Conservation (phyloP, 2,329 filamentous ascomycete species). For the Verticillium isaacii region DNA sequence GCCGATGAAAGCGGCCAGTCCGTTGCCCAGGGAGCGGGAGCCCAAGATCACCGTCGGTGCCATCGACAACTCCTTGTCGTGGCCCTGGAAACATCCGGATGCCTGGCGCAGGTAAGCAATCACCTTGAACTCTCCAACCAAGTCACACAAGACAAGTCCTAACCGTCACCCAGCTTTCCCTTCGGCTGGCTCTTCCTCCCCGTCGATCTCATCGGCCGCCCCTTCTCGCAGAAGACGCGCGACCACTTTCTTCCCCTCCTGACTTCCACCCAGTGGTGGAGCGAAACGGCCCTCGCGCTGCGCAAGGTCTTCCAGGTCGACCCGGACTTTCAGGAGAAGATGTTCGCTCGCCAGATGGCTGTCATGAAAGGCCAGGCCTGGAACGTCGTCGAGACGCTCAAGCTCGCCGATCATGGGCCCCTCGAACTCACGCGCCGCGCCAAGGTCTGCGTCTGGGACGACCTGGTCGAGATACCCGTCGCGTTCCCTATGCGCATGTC, state of each 20-base stretch:
- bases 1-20: slow-evolving; percentile 73
- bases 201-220: slow-evolving; percentile 90
- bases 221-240: slow-evolving; percentile 89
- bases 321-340: slow-evolving; percentile 93
- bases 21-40: slow-evolving; percentile 36
- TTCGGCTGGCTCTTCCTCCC: slow-evolving; percentile 98
- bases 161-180: slow-evolving; percentile 66
- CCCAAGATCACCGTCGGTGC: slow-evolving; percentile 76
- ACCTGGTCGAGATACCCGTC: slow-evolving; percentile 91
- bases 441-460: slow-evolving; percentile 96
- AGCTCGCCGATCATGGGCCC: slow-evolving; percentile 86
- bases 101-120: slow-evolving; percentile 59
- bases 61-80: slow-evolving; percentile 96
- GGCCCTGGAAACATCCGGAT: slow-evolving; percentile 99
- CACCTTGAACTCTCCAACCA: neutral
- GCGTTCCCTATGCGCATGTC: slow-evolving; percentile 88
- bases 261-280: slow-evolving; percentile 96
- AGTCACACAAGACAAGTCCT: slow-evolving; percentile 11
- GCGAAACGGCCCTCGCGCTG: slow-evolving; percentile 82
- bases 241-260: slow-evolving; percentile 94
- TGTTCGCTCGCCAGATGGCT: slow-evolving; percentile 97
- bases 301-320: slow-evolving; percentile 87
- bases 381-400: slow-evolving; percentile 98
- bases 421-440: slow-evolving; percentile 86
- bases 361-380: slow-evolving; percentile 99